Evolutionary conservation across 352 stramenopile species (phyloP), one percentile per base, ranked within the genome.

Genomic region (Phytophthora constricta): DNA sequence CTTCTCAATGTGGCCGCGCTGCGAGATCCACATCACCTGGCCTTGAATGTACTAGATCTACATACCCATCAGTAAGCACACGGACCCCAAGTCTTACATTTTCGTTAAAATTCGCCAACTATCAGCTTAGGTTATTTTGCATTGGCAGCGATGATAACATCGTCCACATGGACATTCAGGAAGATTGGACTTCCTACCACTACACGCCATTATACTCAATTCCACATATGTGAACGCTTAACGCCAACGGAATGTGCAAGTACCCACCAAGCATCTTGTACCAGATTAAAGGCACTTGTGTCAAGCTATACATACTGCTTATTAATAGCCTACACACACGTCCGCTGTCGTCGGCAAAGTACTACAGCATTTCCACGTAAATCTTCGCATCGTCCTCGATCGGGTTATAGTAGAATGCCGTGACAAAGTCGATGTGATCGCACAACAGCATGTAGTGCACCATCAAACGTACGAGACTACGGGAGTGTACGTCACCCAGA

Each of bases 341-440:
- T 14, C 43, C 55, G 0, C 27, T 39, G 0, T 43, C 55, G 7
- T 62, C 55, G 10, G 54, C 43, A 17, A 62, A 55, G 23, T 62
- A 49, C 8, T 48, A 28, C 1, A 28, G 28, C 22, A 62, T 62
- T 14, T 55, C 55, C 55, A 62, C 54, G 10, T 49, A 62, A 14
- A 55, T 62, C 3, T 62, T 43, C 16, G 20, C n/a, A n/a, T n/a
- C 55, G 22, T 62, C 55, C 0, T 28, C 43, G 37, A 48, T 54
- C 4, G 55, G 27, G 25, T 26, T 42, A 37, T 62, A 54, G 2
- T 54, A 19, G 16, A 45, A 45, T 5, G 37, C 37, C 7, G 37
- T 45, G 10, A 20, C 17, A 45, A 45, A 45, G 17, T 45, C 37
- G 8, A 45, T 13, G 17, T 45, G 25, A 37, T 53, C 25, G 17